Percentiles rank a stretch among this genome's conserved stretches.
Conservation (phyloP, 257 asterid species). For the Petunia axillaris region DNA sequence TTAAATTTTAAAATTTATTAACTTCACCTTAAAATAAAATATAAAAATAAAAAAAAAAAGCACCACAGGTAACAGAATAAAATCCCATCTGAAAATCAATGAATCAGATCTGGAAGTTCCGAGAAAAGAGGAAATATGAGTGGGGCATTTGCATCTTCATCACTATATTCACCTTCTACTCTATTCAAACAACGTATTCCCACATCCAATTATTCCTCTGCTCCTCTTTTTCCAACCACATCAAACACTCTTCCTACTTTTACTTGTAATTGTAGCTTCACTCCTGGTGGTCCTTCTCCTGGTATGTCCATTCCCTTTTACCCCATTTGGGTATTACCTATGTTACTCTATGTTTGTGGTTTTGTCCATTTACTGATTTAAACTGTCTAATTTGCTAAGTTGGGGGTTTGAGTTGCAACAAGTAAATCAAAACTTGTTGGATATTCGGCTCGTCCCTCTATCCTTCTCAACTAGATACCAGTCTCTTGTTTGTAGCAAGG, state of each 20-base stretch:
- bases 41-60: too few species aligned
- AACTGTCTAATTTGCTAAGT: neutral
- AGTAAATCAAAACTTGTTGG: too few species aligned
- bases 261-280: slow-evolving; percentile 20
- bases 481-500: too few species aligned
- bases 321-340: neutral
- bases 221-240: neutral
- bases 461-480: too few species aligned
- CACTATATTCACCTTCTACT: neutral
- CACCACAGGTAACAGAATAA: neutral
- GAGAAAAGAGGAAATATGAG: slow-evolving; percentile 16
- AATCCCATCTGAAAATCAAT: neutral
- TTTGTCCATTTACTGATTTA: neutral
- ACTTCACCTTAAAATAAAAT: too few species aligned
- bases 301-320: slow-evolving; percentile 19
- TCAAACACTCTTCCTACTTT: neutral
- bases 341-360: neutral
- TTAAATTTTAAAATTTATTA: too few species aligned
- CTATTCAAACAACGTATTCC: slow-evolving; percentile 10
- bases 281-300: slow-evolving; percentile 20
- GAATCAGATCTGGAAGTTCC: slow-evolving; percentile 9
- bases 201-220: neutral
- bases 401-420: too few species aligned
- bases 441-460: too few species aligned
- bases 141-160: neutral